These are phyloP conservation scores for Escallonia herrerae DNA, from an alignment of 129 eudicot species.

Conservation along the genomic window DNA sequence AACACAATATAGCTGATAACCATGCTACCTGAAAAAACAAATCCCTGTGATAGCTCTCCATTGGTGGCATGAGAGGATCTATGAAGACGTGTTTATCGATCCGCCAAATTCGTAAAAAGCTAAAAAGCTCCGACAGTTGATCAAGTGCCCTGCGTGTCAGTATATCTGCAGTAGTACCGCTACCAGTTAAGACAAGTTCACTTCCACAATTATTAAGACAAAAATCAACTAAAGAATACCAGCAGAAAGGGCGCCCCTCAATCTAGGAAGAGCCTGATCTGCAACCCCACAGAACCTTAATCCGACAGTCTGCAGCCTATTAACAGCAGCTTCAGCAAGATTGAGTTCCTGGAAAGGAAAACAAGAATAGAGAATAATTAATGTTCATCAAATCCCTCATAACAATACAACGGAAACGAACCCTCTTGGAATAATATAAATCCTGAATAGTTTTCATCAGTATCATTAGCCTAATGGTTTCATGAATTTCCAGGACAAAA, in stretches of 20 bases:
- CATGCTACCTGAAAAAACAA: constrained; percentile 78
- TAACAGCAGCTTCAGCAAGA: constrained; percentile 68
- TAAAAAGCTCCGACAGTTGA: constrained; percentile 72
- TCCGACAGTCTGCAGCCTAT: constrained; percentile 85
- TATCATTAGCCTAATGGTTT: too few species aligned
- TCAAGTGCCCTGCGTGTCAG: constrained; percentile 83
- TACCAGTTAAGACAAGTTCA: constrained; percentile 7
- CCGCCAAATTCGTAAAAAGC: constrained; percentile 75
- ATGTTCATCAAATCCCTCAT: background rate
- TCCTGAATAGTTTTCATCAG: too few species aligned
- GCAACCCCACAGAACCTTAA: constrained; percentile 85
- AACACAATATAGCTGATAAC: background rate
- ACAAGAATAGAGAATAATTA: background rate
- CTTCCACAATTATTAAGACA: background rate
- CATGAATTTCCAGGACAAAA: too few species aligned
- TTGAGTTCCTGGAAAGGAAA: constrained; percentile 65
- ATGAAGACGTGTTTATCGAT: constrained; percentile 53
- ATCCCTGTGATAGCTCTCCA: constrained; percentile 80
- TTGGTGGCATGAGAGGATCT: constrained; percentile 94
- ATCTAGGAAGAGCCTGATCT: constrained; percentile 82
- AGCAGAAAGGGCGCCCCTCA: constrained; percentile 92
- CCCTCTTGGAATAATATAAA: too few species aligned
- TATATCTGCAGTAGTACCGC: constrained; percentile 45
- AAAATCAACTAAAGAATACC: constrained; percentile 38
- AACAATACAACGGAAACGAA: too few species aligned